These are phyloP conservation scores for Leccinum obscurum DNA, from an alignment of 768 basidiomycete species.

Conservation along the genomic window DNA sequence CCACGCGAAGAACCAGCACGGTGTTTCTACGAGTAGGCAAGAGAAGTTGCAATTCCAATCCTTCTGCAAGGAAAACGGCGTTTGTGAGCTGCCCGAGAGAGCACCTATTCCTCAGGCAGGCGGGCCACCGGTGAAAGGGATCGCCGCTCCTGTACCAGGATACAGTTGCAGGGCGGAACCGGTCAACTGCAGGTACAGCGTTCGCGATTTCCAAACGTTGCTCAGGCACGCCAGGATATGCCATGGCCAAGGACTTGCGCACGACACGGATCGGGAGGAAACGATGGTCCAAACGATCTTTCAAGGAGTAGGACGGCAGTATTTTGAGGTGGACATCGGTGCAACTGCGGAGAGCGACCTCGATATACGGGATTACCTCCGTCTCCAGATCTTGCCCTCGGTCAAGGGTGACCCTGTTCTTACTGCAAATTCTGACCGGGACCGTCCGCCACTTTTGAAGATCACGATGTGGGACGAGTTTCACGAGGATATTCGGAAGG, in stretches of 20 bases:
- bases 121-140: constrained; percentile 2
- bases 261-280: neutral
- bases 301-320: neutral
- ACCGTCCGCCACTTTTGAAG: neutral
- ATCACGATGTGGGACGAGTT: neutral
- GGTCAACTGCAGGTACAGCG: constrained; percentile 5
- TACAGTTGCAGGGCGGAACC: constrained; percentile 6
- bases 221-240: neutral
- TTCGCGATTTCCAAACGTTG: neutral
- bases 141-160: neutral
- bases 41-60: neutral
- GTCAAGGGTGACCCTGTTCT: neutral
- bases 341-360: neutral
- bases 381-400: neutral
- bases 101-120: neutral
- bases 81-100: neutral
- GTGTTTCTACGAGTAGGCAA: neutral
- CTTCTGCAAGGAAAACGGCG: neutral
- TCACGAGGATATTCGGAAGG: neutral
- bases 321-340: neutral
- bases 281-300: constrained; percentile 3
- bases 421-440: neutral
- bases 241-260: neutral
- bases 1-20: constrained; percentile 4
- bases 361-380: neutral